Evolutionary conservation across 139 green algal species (phyloP).

Genomic region (Chlamydomonas sp.): DNA sequence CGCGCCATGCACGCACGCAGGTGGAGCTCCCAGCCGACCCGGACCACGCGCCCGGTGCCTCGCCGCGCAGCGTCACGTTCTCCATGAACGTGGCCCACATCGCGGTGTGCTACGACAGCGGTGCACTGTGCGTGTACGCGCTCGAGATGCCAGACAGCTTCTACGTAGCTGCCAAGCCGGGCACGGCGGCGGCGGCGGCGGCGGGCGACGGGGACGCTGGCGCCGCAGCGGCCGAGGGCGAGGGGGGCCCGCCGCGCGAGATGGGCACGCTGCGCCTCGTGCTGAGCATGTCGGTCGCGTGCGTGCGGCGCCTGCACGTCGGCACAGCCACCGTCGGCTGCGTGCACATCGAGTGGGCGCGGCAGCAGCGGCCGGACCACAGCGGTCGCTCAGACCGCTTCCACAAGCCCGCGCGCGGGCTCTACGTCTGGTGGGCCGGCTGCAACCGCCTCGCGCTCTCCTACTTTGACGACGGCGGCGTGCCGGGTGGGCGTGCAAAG

Average conservation of each 20-base stretch:
- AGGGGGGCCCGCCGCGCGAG: neutral
- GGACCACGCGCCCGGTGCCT: conserved; percentile 1
- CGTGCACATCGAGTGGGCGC: conserved; percentile 35
- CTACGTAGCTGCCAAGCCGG: neutral
- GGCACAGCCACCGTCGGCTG: conserved; percentile 12
- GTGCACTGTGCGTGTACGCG: conserved; percentile 23
- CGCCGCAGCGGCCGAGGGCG: neutral
- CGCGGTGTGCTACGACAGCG: conserved; percentile 25
- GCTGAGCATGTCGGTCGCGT: conserved; percentile 6
- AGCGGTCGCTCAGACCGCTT: conserved; percentile 28
- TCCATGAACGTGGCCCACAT: conserved; percentile 24
- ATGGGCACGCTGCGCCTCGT: conserved; percentile 16
- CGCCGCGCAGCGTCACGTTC: conserved; percentile 4
- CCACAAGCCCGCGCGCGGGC: conserved; percentile 33
- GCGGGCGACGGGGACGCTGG: neutral
- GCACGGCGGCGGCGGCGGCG: neutral
- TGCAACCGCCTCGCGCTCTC: conserved; percentile 32
- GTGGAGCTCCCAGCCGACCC: conserved; percentile 3
- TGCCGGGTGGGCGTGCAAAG: no score
- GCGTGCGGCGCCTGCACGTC: neutral
- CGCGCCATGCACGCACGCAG: neutral
- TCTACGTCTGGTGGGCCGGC: conserved; percentile 35
- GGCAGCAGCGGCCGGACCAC: conserved; percentile 41
- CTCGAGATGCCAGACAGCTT: conserved; percentile 17
- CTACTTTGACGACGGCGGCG: conserved; percentile 19